These are phyloP conservation scores for Tuctoria greenei DNA, from an alignment of 176 grass and related monocot genomes.

Conservation along the genomic window DNA sequence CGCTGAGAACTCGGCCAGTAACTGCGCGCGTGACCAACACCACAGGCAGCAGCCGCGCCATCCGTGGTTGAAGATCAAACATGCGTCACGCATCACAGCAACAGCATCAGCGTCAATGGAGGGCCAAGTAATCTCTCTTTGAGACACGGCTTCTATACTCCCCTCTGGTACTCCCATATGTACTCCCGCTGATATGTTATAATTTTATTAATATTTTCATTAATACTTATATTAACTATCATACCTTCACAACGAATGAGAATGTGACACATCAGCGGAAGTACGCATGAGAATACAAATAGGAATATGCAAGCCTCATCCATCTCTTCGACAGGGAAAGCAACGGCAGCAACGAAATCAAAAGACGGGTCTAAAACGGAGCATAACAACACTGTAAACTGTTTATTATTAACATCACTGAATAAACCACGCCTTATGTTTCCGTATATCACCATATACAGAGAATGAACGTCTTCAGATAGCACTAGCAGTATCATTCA, in stretches of 20 bases:
- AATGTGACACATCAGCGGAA: no score
- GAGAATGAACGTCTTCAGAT: slow-evolving; percentile 11
- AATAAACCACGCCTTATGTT: slow-evolving; percentile 22
- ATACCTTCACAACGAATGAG: no score
- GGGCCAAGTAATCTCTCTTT: neutral
- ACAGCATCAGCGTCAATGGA: neutral
- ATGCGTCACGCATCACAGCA: no score
- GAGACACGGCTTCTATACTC: no score
- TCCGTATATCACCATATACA: slow-evolving; percentile 10
- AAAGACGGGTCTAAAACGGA: neutral
- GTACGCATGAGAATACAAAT: no score
- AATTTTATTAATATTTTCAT: no score
- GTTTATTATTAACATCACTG: slow-evolving; percentile 44
- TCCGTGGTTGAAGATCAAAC: neutral
- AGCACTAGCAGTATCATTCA: neutral
- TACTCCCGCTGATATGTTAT: no score
- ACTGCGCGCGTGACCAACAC: neutral
- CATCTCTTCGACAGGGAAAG: neutral
- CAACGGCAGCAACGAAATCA: neutral
- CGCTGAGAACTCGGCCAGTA: neutral
- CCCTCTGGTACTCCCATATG: no score
- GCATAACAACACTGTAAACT: neutral
- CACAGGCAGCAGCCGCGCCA: neutral
- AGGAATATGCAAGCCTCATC: no score
- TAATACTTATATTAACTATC: no score